Evolutionary conservation across 495 filamentous ascomycete genomes (phyloP).

Genomic region (Aspergillus haitiensis): DNA sequence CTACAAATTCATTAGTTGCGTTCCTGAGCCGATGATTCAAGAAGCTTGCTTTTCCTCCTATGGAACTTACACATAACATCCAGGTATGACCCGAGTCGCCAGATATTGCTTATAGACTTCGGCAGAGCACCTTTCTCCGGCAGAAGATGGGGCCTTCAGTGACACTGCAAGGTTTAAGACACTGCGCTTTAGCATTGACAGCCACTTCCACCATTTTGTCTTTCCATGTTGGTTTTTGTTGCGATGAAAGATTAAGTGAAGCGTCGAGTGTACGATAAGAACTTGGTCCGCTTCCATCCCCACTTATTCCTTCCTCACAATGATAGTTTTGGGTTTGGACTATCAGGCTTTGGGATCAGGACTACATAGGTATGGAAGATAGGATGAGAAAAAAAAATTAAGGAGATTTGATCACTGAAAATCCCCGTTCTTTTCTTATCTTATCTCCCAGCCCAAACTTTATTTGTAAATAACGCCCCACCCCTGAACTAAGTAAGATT

Average conservation of each 20-base stretch:
- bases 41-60: too few species aligned
- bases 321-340: background rate
- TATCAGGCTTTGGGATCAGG: too few species aligned
- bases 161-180: slow-evolving; percentile 51
- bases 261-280: slow-evolving; percentile 35
- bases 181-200: slow-evolving; percentile 65
- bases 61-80: slow-evolving; percentile 46
- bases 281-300: slow-evolving; percentile 37
- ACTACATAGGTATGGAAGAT: too few species aligned
- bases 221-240: slow-evolving; percentile 79
- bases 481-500: too few species aligned
- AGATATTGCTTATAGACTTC: slow-evolving; percentile 33
- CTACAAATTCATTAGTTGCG: slow-evolving; percentile 28
- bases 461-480: too few species aligned
- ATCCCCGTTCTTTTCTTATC: too few species aligned
- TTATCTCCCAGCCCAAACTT: too few species aligned
- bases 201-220: slow-evolving; percentile 70
- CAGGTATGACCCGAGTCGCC: slow-evolving; percentile 38
- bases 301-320: background rate
- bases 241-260: slow-evolving; percentile 69
- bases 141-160: slow-evolving; percentile 28
- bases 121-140: background rate
- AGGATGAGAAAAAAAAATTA: too few species aligned
- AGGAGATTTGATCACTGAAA: too few species aligned
- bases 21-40: background rate